These are phyloP conservation scores for Rhodotorula graminis DNA, from an alignment of 768 basidiomycete genomes.

Conservation along the genomic window DNA sequence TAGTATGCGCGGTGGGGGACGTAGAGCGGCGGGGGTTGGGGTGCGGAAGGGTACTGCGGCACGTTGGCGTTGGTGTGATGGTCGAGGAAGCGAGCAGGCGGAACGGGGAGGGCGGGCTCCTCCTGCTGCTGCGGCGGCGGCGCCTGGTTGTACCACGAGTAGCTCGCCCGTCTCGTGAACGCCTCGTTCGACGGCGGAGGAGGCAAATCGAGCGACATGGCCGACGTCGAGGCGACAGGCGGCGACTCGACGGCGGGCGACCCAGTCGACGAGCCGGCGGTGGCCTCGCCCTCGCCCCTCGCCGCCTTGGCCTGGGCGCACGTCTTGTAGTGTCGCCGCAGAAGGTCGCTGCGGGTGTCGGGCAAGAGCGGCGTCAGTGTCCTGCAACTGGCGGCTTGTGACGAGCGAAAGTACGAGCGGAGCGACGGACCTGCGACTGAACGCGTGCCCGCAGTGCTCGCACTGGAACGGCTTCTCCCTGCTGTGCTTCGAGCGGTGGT, in stretches of 20 bases:
- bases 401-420: too few relatives aligned
- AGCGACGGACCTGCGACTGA: conserved; percentile 12
- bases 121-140: too few relatives aligned
- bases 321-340: conserved; percentile 28
- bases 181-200: too few relatives aligned
- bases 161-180: neutral
- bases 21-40: neutral
- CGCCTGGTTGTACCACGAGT: neutral
- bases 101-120: neutral
- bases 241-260: neutral
- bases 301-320: conserved; percentile 19
- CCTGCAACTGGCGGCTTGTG: neutral
- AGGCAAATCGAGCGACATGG: neutral
- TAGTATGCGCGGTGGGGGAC: neutral
- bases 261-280: neutral
- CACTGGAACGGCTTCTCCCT: conserved; percentile 30
- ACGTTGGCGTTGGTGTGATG: too few relatives aligned
- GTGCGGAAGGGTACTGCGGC: neutral
- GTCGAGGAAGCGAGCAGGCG: neutral
- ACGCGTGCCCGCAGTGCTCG: conserved; percentile 26
- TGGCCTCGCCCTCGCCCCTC: neutral
- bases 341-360: conserved; percentile 1
- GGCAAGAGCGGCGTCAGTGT: neutral
- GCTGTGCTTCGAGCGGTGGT: conserved; percentile 22
- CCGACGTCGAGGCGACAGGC: neutral